A percentile compares a stretch with the other conserved stretches of the same genome.
Evolutionary conservation across 2,329 filamentous ascomycete species (phyloP).

Genomic region (Fusarium tanahbumbuense): DNA sequence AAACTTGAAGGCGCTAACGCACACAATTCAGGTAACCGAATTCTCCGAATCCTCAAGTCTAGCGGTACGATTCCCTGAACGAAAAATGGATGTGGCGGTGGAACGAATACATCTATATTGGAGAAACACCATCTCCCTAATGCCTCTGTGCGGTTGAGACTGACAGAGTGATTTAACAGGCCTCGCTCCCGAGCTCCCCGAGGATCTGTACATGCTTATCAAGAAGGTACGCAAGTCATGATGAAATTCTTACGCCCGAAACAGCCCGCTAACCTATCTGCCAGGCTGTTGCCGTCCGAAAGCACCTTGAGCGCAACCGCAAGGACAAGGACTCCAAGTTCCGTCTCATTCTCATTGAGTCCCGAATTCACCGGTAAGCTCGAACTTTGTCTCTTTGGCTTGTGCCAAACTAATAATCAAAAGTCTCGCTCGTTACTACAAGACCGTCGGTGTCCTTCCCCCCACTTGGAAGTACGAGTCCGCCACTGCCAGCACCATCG

Average conservation of each 20-base stretch:
- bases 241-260: background rate
- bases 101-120: conserved; percentile 47
- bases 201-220: conserved; percentile 99
- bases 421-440: conserved; percentile 98
- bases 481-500: conserved; percentile 93
- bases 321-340: conserved; percentile 99
- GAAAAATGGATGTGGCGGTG: conserved; percentile 42
- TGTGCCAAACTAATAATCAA: background rate
- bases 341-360: conserved; percentile 99
- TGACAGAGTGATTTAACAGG: conserved; percentile 95
- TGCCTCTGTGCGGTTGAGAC: conserved; percentile 93
- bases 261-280: conserved; percentile 14
- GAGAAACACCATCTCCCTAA: conserved; percentile 47
- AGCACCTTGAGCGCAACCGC: conserved; percentile 99
- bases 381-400: background rate
- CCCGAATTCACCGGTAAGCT: conserved; percentile 85
- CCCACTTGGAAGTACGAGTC: conserved; percentile 99
- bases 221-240: conserved; percentile 81
- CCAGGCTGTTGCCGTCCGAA: conserved; percentile 96
- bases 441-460: conserved; percentile 86
- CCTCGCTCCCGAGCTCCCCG: conserved; percentile 97
- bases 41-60: conserved; percentile 98
- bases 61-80: conserved; percentile 78
- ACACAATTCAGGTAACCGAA: conserved; percentile 86
- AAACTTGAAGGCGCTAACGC: conserved; percentile 52